Base-by-base conservation (phyloP, 129 eudicot genomes). In the Ambrosia trifida region DNA sequence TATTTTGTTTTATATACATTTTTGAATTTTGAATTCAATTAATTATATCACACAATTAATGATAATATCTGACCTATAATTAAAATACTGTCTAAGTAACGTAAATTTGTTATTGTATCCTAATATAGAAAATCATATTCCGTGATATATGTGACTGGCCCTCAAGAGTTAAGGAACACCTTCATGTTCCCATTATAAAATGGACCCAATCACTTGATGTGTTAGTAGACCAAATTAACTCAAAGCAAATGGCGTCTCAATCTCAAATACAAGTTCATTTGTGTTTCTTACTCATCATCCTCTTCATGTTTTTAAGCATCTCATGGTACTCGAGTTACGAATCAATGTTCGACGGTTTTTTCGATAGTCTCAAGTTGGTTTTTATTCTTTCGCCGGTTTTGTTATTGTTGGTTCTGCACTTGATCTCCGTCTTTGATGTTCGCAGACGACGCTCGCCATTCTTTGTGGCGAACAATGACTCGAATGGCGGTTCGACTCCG, bases 291-390 rank as follows among this genome's bases (percentile, higher is more conserved):
- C 78, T 93, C 38, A 69, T 52, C 63, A 83, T 83, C 17, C 84
- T 93, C 43, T 86, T 87, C 85, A 78, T 72, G 78, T 87, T 93
- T 60, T 73, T 93, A 11, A 82, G 92, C 33, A 76, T 89, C 57
- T 87, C 96, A 70, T 89, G 95, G 95, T 93, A 89, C 88, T 63
- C 86, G 53, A 83, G n/a, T 72, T 89, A 85, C 50, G 98, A 89
- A 64, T 82, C 96, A 7, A 49, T 87, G 45, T 85, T 85, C 38
- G 98, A 89, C 56, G 92, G 91, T 60, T 18, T 89, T 2, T 79
- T 93, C 43, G 95, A 89, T 46, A 90, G 85, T 36, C 80, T 93
- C 47, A 93, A 85, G 74, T 75, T 93, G 13, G 28, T 82, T 4
- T 80, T 93, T 72, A 89, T 93, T 65, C 64, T 84, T 4, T 89